Evolutionary conservation across 306 rosid species (phyloP).

Genomic region (Amphicarpaea edgeworthii): DNA sequence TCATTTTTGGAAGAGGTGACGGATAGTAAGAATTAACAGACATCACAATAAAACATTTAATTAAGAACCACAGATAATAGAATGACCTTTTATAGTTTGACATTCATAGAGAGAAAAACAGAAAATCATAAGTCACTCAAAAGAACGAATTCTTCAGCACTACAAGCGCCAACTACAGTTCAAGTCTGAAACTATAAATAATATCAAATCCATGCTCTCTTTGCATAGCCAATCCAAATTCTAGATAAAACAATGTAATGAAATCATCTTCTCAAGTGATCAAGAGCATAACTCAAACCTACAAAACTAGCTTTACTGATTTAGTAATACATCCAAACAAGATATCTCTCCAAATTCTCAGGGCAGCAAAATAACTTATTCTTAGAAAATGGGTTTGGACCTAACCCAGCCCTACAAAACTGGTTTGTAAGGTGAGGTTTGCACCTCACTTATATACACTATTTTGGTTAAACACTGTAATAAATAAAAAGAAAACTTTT

Average conservation of each 20-base stretch:
- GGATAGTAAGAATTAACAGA: constrained; percentile 9
- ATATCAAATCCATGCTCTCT: not conserved
- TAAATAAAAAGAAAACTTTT: too few relatives aligned
- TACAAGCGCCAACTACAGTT: constrained; percentile 17
- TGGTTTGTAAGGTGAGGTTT: too few relatives aligned
- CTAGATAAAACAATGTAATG: not conserved
- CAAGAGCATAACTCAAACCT: too few relatives aligned
- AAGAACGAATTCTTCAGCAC: not conserved
- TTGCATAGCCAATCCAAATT: constrained; percentile 16
- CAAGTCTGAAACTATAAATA: constrained; percentile 6
- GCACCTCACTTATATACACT: too few relatives aligned
- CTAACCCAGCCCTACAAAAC: too few relatives aligned
- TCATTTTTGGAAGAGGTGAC: constrained; percentile 16
- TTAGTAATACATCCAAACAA: too few relatives aligned
- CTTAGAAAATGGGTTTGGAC: too few relatives aligned
- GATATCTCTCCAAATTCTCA: too few relatives aligned
- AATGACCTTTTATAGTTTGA: constrained; percentile 13
- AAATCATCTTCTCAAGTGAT: too few relatives aligned
- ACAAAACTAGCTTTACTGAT: too few relatives aligned
- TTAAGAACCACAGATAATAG: constrained; percentile 4
- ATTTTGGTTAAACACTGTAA: too few relatives aligned
- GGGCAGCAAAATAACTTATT: too few relatives aligned
- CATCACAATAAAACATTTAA: constrained; percentile 27
- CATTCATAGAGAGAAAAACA: not conserved
- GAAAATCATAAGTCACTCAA: constrained; percentile 3